Evolutionary conservation across 148 eudicot genomes (phyloP).

Genomic region (Simmondsia chinensis): DNA sequence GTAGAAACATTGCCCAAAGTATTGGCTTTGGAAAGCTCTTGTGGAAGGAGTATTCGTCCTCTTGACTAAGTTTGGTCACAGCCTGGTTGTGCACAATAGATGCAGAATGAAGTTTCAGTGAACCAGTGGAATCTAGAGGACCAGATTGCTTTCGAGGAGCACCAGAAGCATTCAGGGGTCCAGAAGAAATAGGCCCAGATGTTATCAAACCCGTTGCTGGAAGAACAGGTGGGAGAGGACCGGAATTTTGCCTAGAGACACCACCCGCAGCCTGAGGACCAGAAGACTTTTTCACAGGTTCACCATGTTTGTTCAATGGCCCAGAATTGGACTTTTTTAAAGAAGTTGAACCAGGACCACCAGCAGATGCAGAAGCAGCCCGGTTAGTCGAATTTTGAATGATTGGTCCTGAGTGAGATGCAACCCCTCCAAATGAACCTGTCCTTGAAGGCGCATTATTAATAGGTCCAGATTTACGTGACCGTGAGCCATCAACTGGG

Average conservation of each 20-base stretch:
- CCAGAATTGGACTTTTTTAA: slow-evolving; percentile 84
- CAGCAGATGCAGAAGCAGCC: slow-evolving; percentile 39
- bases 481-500: slow-evolving; percentile 58
- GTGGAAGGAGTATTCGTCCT: slow-evolving; percentile 62
- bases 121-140: slow-evolving; percentile 52
- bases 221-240: slow-evolving; percentile 70
- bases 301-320: slow-evolving; percentile 81
- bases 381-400: slow-evolving; percentile 42
- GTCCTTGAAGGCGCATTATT: slow-evolving; percentile 61
- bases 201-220: slow-evolving; percentile 91
- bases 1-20: slow-evolving; percentile 69
- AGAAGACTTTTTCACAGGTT: slow-evolving; percentile 72
- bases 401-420: slow-evolving; percentile 86
- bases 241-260: slow-evolving; percentile 69
- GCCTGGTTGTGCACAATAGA: slow-evolving; percentile 61
- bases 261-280: slow-evolving; percentile 63
- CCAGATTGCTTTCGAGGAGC: slow-evolving; percentile 79
- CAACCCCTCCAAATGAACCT: slow-evolving; percentile 71
- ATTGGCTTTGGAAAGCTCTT: slow-evolving; percentile 74
- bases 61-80: slow-evolving; percentile 73
- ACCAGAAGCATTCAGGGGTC: slow-evolving; percentile 82
- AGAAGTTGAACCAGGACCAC: slow-evolving; percentile 47
- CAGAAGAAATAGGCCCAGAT: slow-evolving; percentile 83
- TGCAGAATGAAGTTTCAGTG: slow-evolving; percentile 48
- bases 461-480: slow-evolving; percentile 81